Conservation (phyloP, 768 basidiomycete species). For the Chalciporus pseudorubinellus region DNA sequence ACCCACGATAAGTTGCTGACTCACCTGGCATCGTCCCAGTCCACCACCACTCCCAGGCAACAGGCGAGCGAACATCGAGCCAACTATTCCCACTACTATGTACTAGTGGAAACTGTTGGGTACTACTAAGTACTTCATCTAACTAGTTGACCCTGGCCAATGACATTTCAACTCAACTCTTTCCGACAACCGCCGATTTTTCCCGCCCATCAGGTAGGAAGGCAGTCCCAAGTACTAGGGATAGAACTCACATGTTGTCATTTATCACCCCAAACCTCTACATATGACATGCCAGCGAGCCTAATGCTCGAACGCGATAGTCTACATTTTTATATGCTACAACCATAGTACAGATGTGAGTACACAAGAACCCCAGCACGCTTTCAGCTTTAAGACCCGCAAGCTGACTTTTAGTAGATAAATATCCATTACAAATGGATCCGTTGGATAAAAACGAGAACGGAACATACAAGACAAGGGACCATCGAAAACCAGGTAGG, state of each 20-base stretch:
- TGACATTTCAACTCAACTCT: background rate
- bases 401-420: slow-evolving; percentile 8
- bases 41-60: background rate
- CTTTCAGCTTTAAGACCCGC: slow-evolving; percentile 1
- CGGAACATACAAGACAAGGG: slow-evolving; percentile 1
- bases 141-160: no score
- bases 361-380: background rate
- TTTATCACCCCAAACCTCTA: background rate
- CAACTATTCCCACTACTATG: no score
- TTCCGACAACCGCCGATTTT: background rate
- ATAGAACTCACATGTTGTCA: background rate
- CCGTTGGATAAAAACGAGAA: slow-evolving; percentile 3
- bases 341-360: slow-evolving; percentile 13
- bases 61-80: no score
- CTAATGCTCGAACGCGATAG: slow-evolving; percentile 7
- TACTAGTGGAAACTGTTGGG: no score
- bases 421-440: slow-evolving; percentile 2
- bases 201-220: background rate
- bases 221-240: background rate
- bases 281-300: background rate
- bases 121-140: no score
- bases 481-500: slow-evolving; percentile 4
- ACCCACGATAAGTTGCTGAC: background rate
- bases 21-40: background rate
- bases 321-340: slow-evolving; percentile 27